Percentiles rank a stretch among this genome's conserved stretches.
Conservation (phyloP, 2,329 filamentous ascomycete genomes). For the Claviceps capensis region DNA sequence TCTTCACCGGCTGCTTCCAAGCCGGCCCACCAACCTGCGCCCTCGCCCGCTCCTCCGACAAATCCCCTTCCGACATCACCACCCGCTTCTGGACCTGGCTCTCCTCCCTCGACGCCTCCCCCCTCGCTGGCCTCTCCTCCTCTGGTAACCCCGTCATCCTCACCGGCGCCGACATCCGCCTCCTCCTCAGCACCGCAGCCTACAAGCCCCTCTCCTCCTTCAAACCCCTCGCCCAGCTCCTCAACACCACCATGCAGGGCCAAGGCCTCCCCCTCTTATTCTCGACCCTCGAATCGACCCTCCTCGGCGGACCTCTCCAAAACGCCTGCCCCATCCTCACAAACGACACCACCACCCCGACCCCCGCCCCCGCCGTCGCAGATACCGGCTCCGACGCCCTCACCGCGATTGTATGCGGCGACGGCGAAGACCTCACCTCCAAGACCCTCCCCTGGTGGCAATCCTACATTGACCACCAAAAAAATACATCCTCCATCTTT, state of each 20-base stretch:
- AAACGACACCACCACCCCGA: background rate
- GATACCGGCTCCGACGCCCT: slow-evolving; percentile 11
- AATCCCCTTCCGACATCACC: slow-evolving; percentile 15
- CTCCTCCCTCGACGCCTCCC: slow-evolving; percentile 14
- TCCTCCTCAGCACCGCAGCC: slow-evolving; percentile 14
- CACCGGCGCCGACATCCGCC: slow-evolving; percentile 18
- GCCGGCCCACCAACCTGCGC: slow-evolving; percentile 16
- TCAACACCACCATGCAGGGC: slow-evolving; percentile 11
- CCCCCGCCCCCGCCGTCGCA: background rate
- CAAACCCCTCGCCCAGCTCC: slow-evolving; percentile 3
- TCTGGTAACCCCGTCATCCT: slow-evolving; percentile 14
- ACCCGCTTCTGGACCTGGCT: slow-evolving; percentile 20
- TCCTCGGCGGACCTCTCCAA: slow-evolving; percentile 10
- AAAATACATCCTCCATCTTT: slow-evolving; percentile 16
- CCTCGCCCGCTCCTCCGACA: slow-evolving; percentile 15
- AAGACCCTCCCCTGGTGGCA: slow-evolving; percentile 13
- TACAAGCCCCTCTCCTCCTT: slow-evolving; percentile 16
- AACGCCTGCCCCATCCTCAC: slow-evolving; percentile 9
- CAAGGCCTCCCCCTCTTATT: slow-evolving; percentile 6
- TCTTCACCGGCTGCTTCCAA: slow-evolving; percentile 24
- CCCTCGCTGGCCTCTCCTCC: slow-evolving; percentile 11
- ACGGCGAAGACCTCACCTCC: slow-evolving; percentile 16
- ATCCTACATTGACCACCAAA: slow-evolving; percentile 16
- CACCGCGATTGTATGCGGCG: slow-evolving; percentile 20
- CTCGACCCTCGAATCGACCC: background rate